Percentiles rank a stretch among this genome's conserved stretches.
Conservation (phyloP, 106 monocot genomes). For the Posidonia australis region DNA sequence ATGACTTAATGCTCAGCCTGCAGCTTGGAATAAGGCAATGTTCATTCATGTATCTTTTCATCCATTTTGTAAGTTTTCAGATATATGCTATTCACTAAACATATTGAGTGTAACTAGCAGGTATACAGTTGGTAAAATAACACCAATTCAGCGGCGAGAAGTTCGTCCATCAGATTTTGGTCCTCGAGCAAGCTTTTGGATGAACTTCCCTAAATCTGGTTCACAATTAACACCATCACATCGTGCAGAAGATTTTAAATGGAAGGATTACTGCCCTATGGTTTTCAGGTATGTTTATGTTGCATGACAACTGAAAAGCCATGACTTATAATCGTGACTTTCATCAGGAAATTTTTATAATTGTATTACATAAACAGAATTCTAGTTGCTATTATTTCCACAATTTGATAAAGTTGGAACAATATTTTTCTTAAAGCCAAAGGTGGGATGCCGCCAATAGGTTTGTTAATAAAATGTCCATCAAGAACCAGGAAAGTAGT, state of each 20-base stretch:
- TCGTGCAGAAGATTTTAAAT: conserved; percentile 81
- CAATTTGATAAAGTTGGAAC: too few species aligned
- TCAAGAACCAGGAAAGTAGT: too few species aligned
- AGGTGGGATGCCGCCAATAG: too few species aligned
- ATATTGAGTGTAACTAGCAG: conserved; percentile 20
- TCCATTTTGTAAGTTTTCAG: neutral
- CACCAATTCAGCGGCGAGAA: conserved; percentile 84
- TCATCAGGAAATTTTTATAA: too few species aligned
- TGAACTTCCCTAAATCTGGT: conserved; percentile 80
- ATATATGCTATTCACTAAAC: neutral
- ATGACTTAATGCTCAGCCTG: conserved; percentile 78
- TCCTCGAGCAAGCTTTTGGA: conserved; percentile 86
- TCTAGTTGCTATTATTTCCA: too few species aligned
- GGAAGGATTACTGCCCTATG: conserved; percentile 99
- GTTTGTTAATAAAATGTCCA: too few species aligned
- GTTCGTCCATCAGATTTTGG: conserved; percentile 90
- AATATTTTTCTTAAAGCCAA: too few species aligned
- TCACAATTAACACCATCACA: conserved; percentile 84
- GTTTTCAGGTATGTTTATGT: conserved; percentile 59
- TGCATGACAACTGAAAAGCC: neutral
- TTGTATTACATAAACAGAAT: too few species aligned
- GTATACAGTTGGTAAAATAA: conserved; percentile 98
- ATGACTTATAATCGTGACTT: too few species aligned
- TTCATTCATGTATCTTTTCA: neutral
- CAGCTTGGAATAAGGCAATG: conserved; percentile 76